Evolutionary conservation across 352 stramenopile species (phyloP).

Genomic region (Globisporangium rhizosaccharum): DNA sequence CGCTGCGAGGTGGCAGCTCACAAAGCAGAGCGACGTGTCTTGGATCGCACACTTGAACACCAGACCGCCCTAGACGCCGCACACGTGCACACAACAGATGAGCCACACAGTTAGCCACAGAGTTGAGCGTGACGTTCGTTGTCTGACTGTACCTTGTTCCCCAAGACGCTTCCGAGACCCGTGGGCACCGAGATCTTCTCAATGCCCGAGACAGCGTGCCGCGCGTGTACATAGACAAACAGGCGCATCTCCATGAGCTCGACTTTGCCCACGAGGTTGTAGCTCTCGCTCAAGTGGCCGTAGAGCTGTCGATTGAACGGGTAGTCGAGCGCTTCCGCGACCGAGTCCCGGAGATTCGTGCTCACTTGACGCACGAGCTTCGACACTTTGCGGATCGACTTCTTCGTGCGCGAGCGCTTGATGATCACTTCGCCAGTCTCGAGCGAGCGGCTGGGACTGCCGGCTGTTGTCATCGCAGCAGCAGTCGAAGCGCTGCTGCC

Average conservation of each 20-base stretch:
- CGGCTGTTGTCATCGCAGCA: not conserved
- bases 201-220: conserved; percentile 47
- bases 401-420: conserved; percentile 62
- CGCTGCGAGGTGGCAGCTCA: conserved; percentile 80
- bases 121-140: not conserved
- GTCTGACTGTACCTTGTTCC: conserved; percentile 58
- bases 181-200: conserved; percentile 74
- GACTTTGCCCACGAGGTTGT: conserved; percentile 54
- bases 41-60: conserved; percentile 71
- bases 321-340: conserved; percentile 56
- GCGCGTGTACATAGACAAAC: conserved; percentile 61
- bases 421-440: conserved; percentile 39
- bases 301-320: conserved; percentile 60
- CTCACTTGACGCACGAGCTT: conserved; percentile 62
- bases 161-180: conserved; percentile 70
- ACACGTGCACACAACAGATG: not conserved
- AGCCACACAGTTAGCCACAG: not conserved
- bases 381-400: conserved; percentile 61
- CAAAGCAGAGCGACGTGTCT: conserved; percentile 80
- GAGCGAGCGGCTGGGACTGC: conserved; percentile 12
- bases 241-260: conserved; percentile 83
- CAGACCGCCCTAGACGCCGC: conserved; percentile 47
- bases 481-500: not conserved
- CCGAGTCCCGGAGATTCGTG: conserved; percentile 55
- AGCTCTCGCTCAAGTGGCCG: conserved; percentile 52